Evolutionary conservation across 2,329 filamentous ascomycete species (phyloP).

Genomic region (Colletotrichum lini): DNA sequence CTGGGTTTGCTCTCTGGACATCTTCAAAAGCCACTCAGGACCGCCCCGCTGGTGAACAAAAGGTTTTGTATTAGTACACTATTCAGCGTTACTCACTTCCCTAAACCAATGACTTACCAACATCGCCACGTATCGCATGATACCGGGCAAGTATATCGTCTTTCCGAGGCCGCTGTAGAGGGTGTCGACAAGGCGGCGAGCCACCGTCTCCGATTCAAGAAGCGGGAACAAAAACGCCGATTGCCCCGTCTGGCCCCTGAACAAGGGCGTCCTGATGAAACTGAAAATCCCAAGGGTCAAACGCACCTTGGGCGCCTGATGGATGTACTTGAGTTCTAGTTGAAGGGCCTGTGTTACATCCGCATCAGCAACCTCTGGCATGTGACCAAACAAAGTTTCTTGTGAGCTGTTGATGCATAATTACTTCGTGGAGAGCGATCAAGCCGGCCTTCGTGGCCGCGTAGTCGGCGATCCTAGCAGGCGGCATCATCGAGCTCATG

Average conservation of each 20-base stretch:
- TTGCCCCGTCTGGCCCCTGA: slow-evolving; percentile 45
- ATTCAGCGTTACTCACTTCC: too few species aligned
- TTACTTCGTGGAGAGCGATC: slow-evolving; percentile 41
- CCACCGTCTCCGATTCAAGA: slow-evolving; percentile 50
- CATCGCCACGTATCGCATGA: slow-evolving; percentile 45
- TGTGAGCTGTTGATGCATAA: background rate
- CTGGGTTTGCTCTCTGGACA: background rate
- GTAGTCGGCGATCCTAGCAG: slow-evolving; percentile 72
- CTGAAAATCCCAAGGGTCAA: slow-evolving; percentile 48
- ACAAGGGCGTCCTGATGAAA: slow-evolving; percentile 50
- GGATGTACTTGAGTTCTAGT: slow-evolving; percentile 48
- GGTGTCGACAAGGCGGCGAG: slow-evolving; percentile 46
- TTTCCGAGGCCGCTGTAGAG: slow-evolving; percentile 50
- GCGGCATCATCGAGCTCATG: slow-evolving; percentile 67
- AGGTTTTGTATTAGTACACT: background rate
- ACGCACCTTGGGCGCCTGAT: slow-evolving; percentile 48
- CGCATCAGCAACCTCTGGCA: background rate
- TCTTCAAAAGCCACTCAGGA: slow-evolving; percentile 3
- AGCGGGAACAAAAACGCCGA: slow-evolving; percentile 49
- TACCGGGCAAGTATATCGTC: slow-evolving; percentile 49
- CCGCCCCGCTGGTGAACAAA: background rate
- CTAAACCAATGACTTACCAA: background rate
- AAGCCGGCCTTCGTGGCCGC: slow-evolving; percentile 65
- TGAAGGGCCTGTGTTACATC: slow-evolving; percentile 46
- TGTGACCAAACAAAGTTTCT: background rate